These are phyloP conservation scores for Ploettnerulaceae sp. DNA, from an alignment of 2,329 filamentous ascomycete species.

Conservation along the genomic window DNA sequence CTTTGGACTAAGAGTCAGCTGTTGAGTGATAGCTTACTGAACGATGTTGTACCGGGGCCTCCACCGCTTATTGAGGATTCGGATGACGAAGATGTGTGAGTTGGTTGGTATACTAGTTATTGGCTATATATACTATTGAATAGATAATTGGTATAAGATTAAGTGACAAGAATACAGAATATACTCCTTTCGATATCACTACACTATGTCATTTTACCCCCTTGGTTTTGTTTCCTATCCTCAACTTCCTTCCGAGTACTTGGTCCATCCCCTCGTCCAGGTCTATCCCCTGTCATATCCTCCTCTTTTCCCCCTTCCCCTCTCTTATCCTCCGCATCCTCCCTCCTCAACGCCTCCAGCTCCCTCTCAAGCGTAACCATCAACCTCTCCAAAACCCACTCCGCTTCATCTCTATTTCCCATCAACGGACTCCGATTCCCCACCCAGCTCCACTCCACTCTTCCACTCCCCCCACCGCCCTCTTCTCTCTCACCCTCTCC, in stretches of 20 bases:
- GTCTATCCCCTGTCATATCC: background rate
- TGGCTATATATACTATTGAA: background rate
- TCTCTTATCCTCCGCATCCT: conserved; percentile 19
- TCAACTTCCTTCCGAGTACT: background rate
- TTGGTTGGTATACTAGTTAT: background rate
- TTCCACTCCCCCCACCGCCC: conserved; percentile 27
- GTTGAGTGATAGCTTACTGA: conserved; percentile 45
- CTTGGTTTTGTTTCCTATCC: background rate
- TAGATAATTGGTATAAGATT: background rate
- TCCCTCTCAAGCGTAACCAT: conserved; percentile 47
- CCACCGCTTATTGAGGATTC: conserved; percentile 42
- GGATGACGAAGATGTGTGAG: conserved; percentile 36
- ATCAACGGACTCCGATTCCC: conserved; percentile 65
- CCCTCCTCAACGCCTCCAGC: conserved; percentile 23
- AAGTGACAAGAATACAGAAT: background rate
- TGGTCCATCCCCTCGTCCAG: background rate
- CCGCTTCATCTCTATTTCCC: conserved; percentile 61
- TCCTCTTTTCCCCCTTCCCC: background rate
- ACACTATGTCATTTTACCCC: background rate
- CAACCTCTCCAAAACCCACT: conserved; percentile 68
- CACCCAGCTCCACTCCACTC: conserved; percentile 65
- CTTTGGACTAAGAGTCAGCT: conserved; percentile 49
- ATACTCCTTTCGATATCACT: background rate
- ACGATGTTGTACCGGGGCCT: conserved; percentile 37
- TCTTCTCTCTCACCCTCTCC: conserved; percentile 23